Base-by-base conservation (phyloP, 441 rosid genomes). In the Flueggea neowawraea region DNA sequence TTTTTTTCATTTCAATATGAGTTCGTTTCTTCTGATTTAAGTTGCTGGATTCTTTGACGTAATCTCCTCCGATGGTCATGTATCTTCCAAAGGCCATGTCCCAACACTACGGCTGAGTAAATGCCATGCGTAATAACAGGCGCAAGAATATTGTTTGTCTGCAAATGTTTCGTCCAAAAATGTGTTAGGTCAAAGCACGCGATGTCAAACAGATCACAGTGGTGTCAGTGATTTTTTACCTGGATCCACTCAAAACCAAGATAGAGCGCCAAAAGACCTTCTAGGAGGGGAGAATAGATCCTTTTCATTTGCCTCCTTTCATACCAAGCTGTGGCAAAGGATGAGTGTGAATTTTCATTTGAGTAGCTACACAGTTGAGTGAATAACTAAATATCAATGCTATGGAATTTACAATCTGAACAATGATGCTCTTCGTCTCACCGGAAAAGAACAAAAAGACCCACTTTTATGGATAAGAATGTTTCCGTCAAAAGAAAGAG, bases 301-400 rank as follows among this genome's bases (percentile, higher is more conserved):
- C 89, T 90, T 69, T 82, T 90, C 98, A 94, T 90, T 61, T 94
- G 96, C 80, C 93, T 84, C 77, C 93, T 86, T 73, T 94, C 91
- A 9, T 94, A 94, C 97, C 98, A 90, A 6, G 96, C 98, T 90
- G 79, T 74, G 67, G 16, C 31, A 39, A 36, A n/a, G 6, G 1
- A 45, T 50, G 33, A 32, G 14, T 31, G 48, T 33, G 22, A 55
- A 32, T 12, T 54, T 55, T 14, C 12, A 47, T 43, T 6, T 43
- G 8, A 43, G 12, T 43, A 6, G 45, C 12, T 43, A 43, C 45
- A 43, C 28, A 22, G 28, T 22, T 22, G 1, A 22, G 28, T 22
- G 28, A 22, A 22, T 22, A 22, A 22, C 28, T 22, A 22, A 22
- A 0, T 22, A 22, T 22, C 28, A 22, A 22, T 22, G 28, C 28